A percentile compares a stretch with the other conserved stretches of the same genome.
Evolutionary conservation across 225 moss, liverwort and hornwort species (phyloP).

Genomic region (Sphagnum contortum): DNA sequence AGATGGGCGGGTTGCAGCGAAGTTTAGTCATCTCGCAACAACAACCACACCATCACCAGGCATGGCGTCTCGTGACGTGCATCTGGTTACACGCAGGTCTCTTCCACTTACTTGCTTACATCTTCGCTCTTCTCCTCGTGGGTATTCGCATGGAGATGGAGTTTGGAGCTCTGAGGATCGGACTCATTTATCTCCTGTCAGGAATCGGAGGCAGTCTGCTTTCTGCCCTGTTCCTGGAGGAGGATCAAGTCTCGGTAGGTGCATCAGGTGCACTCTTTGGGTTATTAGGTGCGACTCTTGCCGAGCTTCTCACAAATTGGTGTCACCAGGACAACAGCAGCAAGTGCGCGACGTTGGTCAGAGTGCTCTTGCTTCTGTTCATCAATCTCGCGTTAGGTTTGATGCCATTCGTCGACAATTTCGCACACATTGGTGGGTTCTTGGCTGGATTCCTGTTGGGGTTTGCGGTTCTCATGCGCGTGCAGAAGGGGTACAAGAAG

Average conservation of each 20-base stretch:
- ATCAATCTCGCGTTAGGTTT: slow-evolving; percentile 36
- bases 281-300: slow-evolving; percentile 33
- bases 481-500: too few species aligned
- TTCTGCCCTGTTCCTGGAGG: slow-evolving; percentile 33
- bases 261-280: slow-evolving; percentile 48
- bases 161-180: slow-evolving; percentile 29
- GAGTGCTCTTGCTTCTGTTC: slow-evolving; percentile 21
- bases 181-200: slow-evolving; percentile 25
- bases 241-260: slow-evolving; percentile 27
- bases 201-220: slow-evolving; percentile 39
- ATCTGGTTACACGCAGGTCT: slow-evolving; percentile 48
- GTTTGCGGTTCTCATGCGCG: slow-evolving; percentile 22
- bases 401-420: slow-evolving; percentile 48
- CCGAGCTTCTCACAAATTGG: slow-evolving; percentile 31
- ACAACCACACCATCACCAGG: slow-evolving; percentile 20
- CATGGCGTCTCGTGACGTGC: slow-evolving; percentile 36
- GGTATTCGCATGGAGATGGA: slow-evolving; percentile 49
- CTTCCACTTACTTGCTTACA: slow-evolving; percentile 25
- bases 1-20: slow-evolving; percentile 36
- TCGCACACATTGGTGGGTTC: slow-evolving; percentile 38
- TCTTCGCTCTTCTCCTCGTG: slow-evolving; percentile 27
- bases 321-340: slow-evolving; percentile 1
- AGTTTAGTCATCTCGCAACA: slow-evolving; percentile 14
- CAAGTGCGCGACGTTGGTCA: slow-evolving; percentile 16
- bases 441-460: slow-evolving; percentile 31